phyloP scores from a whole-genome alignment of 176 grass and related monocot species.

The Musa beccarii region DNA sequence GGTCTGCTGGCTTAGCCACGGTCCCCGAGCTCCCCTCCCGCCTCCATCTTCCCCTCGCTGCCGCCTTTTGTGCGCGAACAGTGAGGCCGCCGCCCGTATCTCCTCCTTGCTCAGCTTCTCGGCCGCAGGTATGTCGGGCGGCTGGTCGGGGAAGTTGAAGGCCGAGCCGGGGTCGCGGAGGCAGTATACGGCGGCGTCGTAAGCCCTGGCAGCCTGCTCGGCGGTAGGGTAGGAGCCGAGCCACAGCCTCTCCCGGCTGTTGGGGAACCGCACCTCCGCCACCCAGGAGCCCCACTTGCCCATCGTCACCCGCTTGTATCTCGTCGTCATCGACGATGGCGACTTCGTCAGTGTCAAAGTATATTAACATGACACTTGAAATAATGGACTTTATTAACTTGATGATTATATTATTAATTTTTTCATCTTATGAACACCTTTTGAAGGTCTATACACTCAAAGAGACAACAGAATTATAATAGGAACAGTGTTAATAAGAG shows the following conservation, averaged over 20 bases:
- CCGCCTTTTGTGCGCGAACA: neutral
- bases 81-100: neutral
- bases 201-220: conserved; percentile 5
- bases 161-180: neutral
- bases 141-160: neutral
- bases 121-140: neutral
- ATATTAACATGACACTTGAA: no score
- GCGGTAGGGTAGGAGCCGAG: neutral
- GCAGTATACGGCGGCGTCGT: conserved; percentile 1
- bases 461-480: no score
- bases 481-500: no score
- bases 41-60: neutral
- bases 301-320: neutral
- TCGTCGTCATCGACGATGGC: neutral
- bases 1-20: no score
- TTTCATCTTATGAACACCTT: no score
- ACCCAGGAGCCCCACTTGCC: conserved; percentile 6
- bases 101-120: neutral
- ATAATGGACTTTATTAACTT: no score
- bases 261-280: neutral
- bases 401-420: no score
- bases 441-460: no score
- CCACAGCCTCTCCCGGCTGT: conserved; percentile 5
- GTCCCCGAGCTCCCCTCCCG: neutral
- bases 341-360: no score